phyloP scores from a whole-genome alignment of 345 rosid species.

The Arabidopsis thaliana region DNA sequence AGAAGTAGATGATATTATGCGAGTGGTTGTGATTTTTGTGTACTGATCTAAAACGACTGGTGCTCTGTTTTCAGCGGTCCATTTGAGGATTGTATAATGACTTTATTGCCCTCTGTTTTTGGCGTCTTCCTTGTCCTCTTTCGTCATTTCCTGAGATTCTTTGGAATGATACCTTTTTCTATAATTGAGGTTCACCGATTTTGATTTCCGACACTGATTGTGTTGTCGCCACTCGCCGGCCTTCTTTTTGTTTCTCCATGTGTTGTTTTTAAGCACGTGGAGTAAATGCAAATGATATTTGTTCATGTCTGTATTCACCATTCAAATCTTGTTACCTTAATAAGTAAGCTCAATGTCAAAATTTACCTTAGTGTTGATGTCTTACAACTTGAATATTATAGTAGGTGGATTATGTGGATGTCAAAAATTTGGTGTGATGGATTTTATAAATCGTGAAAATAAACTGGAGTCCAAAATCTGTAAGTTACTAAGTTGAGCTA shows the following conservation, averaged over 20 bases:
- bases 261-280: constrained; percentile 12
- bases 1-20: not conserved
- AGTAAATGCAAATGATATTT: not conserved
- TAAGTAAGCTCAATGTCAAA: not conserved
- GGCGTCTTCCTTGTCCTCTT: not conserved
- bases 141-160: not conserved
- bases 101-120: not conserved
- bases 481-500: no score
- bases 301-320: not conserved
- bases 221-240: not conserved
- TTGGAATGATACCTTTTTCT: not conserved
- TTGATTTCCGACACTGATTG: not conserved
- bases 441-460: not conserved
- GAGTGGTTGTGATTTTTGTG: not conserved
- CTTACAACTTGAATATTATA: not conserved
- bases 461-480: no score
- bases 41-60: not conserved
- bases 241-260: not conserved
- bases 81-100: not conserved
- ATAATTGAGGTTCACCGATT: not conserved
- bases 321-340: not conserved
- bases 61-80: not conserved
- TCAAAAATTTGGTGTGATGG: not conserved
- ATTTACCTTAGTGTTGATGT: not conserved
- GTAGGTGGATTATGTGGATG: not conserved